Conservation (phyloP, 169 alveolate species). For the Plasmodium malariae region DNA sequence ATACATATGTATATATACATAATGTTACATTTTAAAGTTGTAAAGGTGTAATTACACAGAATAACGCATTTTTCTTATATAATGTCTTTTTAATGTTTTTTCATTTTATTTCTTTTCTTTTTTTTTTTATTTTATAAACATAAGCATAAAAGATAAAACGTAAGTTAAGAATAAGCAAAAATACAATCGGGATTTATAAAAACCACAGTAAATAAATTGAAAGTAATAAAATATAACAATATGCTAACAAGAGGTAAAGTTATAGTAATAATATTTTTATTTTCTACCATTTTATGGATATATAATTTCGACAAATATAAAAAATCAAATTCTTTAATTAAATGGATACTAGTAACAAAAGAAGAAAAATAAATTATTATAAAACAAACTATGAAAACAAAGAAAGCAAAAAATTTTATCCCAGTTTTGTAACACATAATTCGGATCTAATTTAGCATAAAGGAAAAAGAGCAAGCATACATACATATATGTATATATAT, state of each 20-base stretch:
- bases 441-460: constrained; percentile 10
- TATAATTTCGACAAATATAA: constrained; percentile 62
- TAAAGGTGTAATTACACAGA: constrained; percentile 53
- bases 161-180: too few relatives aligned
- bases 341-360: constrained; percentile 67
- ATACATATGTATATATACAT: neutral
- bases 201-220: neutral
- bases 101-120: neutral
- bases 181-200: too few relatives aligned
- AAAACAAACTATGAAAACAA: constrained; percentile 9
- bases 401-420: too few relatives aligned
- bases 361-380: neutral
- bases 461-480: neutral
- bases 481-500: neutral
- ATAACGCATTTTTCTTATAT: too few relatives aligned
- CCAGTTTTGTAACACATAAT: constrained; percentile 1
- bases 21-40: neutral
- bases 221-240: constrained; percentile 9
- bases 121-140: too few relatives aligned
- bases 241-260: constrained; percentile 67
- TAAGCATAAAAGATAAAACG: too few relatives aligned
- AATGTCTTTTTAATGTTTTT: constrained; percentile 13
- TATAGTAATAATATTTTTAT: constrained; percentile 27
- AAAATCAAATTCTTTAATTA: constrained; percentile 42
- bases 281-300: constrained; percentile 68